Base-by-base conservation (phyloP, 257 asterid genomes). In the Lithospermum erythrorhizon region DNA sequence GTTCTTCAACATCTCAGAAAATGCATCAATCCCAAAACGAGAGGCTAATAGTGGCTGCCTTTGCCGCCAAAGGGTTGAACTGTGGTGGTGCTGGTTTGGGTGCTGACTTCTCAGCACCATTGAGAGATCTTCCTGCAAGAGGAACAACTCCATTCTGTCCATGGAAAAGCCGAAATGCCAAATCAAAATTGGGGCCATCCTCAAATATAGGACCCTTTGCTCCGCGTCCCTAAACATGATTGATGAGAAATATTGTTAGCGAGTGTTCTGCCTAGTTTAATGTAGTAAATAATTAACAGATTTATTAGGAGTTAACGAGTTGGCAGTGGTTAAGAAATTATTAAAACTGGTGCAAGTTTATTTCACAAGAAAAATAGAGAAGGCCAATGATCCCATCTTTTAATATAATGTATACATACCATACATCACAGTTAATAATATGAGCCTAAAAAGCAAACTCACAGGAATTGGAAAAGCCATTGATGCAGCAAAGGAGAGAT, bases 81-180 rank as follows among this genome's bases (percentile, higher is more conserved):
- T 78, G 83, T 47, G 82, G 68, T 19, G 79, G 78, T 41, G 83
- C 64, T 35, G 78, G 68, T 62, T 81, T 86, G 25, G 87, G 65
- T 27, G 61, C 75, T 53, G 72, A 59, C 64, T 74, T 81, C 73
- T 76, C 89, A 55, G 75, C 56, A 41, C 65, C 66, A 67, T 68
- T 4, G 37, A 71, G 76, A 32, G 83, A 72, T 61, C 76, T 85
- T 66, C 78, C 89, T 8, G 96, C 75, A 62, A 90, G 95, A 6
- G 96, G 98, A 58, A 90, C 95, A 17, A 82, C 94, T 30, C 98
- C 96, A 49, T 83, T 81, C 77, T 90, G 87, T 72, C 98, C 98
- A 63, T 90, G 98, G 80, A 90, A 90, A 72, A 87, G 84, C 72
- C 87, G 82, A 72, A 90, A 90, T 27, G 98, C 91, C 82, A 69